Conservation (phyloP, 345 rosid species). For the Hypericum perforatum region DNA sequence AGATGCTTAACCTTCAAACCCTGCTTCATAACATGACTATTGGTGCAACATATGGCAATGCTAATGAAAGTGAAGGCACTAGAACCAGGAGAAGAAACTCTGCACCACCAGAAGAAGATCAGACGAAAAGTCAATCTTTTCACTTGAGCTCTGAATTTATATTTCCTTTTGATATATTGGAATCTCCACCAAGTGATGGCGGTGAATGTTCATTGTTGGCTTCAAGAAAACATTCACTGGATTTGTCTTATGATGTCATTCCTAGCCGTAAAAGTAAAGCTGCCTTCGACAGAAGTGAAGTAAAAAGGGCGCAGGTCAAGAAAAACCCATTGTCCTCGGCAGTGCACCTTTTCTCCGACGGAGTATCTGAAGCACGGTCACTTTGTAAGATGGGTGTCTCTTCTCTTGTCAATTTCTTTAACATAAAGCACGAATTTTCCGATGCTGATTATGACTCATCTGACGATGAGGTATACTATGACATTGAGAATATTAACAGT, state of each 20-base stretch:
- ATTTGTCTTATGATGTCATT: slow-evolving; percentile 11
- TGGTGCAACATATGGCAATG: slow-evolving; percentile 9
- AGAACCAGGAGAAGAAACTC: slow-evolving; percentile 13
- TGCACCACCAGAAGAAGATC: slow-evolving; percentile 4
- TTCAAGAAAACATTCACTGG: slow-evolving; percentile 15
- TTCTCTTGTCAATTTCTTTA: slow-evolving; percentile 25
- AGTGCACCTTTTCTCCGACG: slow-evolving; percentile 23
- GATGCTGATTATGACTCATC: slow-evolving; percentile 14
- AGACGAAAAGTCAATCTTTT: slow-evolving; percentile 8
- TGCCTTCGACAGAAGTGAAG: slow-evolving; percentile 4
- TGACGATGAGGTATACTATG: slow-evolving; percentile 26
- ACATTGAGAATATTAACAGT: slow-evolving; percentile 24
- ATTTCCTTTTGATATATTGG: slow-evolving; percentile 16
- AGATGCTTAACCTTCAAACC: slow-evolving; percentile 36
- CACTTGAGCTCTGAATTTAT: slow-evolving; percentile 10
- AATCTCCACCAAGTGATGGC: slow-evolving; percentile 15
- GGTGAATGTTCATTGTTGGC: slow-evolving; percentile 8
- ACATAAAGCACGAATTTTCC: slow-evolving; percentile 20
- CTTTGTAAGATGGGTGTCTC: slow-evolving; percentile 27
- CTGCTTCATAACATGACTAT: slow-evolving; percentile 24
- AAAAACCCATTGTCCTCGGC: slow-evolving; percentile 22
- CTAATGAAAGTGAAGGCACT: slow-evolving; percentile 11
- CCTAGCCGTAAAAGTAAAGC: slow-evolving; percentile 11
- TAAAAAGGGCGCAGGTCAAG: slow-evolving; percentile 11
- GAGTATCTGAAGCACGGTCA: slow-evolving; percentile 33